A percentile compares a stretch with the other conserved stretches of the same genome.
Evolutionary conservation across 2,329 filamentous ascomycete species (phyloP).

Genomic region (Tolypocladium amazonense): DNA sequence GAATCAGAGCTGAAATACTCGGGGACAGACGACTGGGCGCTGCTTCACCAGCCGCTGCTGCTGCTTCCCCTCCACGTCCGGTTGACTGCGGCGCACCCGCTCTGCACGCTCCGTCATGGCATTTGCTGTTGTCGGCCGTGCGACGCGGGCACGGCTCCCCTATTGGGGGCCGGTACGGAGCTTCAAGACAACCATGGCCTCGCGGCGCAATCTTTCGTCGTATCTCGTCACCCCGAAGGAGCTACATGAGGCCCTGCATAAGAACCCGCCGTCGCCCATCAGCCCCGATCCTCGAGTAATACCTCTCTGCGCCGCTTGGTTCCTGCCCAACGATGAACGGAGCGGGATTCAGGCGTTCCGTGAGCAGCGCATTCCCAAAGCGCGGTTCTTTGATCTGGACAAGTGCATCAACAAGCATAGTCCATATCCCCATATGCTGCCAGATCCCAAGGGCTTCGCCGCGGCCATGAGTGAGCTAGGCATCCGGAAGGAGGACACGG

Average conservation of each 20-base stretch:
- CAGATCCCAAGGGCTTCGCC: slow-evolving; percentile 68
- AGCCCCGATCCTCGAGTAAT: slow-evolving; percentile 76
- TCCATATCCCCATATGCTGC: slow-evolving; percentile 95
- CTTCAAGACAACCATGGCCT: slow-evolving; percentile 17
- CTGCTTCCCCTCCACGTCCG: not conserved
- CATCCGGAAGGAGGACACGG: slow-evolving; percentile 74
- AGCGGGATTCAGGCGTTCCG: slow-evolving; percentile 74
- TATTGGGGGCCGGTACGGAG: slow-evolving; percentile 20
- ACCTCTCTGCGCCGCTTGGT: slow-evolving; percentile 89
- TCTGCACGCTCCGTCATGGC: slow-evolving; percentile 24
- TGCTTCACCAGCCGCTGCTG: not conserved
- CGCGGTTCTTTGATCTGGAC: slow-evolving; percentile 95
- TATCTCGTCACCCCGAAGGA: slow-evolving; percentile 83
- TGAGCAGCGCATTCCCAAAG: slow-evolving; percentile 73
- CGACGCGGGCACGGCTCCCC: slow-evolving; percentile 27
- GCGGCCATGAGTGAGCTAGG: slow-evolving; percentile 82
- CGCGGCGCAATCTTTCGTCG: slow-evolving; percentile 47
- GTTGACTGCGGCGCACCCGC: not conserved
- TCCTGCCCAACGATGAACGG: slow-evolving; percentile 83
- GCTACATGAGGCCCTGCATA: slow-evolving; percentile 69
- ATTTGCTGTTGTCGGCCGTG: slow-evolving; percentile 29
- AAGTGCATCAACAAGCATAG: slow-evolving; percentile 78
- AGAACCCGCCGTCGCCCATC: slow-evolving; percentile 69
- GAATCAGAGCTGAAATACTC: not conserved
- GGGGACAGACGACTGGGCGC: not conserved